Evolutionary conservation across 495 filamentous ascomycete species (phyloP).

Genomic region (Mytilinidion resinicola): DNA sequence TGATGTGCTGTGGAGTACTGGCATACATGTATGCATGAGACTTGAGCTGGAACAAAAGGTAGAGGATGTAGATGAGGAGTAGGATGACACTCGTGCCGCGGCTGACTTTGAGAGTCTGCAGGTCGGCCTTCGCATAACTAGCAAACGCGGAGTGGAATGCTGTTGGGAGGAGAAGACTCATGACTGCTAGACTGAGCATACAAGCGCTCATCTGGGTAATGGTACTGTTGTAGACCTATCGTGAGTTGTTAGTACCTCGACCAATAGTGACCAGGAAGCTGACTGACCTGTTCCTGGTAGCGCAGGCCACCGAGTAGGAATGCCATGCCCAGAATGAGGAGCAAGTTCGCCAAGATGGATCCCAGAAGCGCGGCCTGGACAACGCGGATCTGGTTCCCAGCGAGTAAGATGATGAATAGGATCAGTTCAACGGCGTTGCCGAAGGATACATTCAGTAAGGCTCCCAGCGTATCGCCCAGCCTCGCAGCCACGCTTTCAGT

Average conservation of each 20-base stretch:
- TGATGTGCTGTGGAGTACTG: constrained; percentile 80
- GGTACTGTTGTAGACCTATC: constrained; percentile 83
- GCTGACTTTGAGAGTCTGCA: constrained; percentile 70
- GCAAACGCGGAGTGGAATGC: constrained; percentile 87
- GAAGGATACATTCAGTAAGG: constrained; percentile 31
- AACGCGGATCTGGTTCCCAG: constrained; percentile 69
- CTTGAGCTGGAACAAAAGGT: constrained; percentile 85
- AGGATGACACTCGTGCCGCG: constrained; percentile 87
- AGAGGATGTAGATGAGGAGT: constrained; percentile 75
- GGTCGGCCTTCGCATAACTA: constrained; percentile 54
- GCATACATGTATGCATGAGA: constrained; percentile 88
- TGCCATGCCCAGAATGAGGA: constrained; percentile 86
- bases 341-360: constrained; percentile 79
- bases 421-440: constrained; percentile 33
- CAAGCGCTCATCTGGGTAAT: constrained; percentile 94
- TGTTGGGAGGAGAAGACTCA: constrained; percentile 77
- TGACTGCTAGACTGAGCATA: constrained; percentile 81
- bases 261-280: background rate
- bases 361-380: constrained; percentile 85
- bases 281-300: constrained; percentile 69
- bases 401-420: constrained; percentile 27
- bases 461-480: constrained; percentile 29
- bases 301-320: constrained; percentile 81
- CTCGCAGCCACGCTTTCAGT: constrained; percentile 27
- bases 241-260: constrained; percentile 22